Conservation (phyloP, 108 stramenopile genomes). For the Chaetoceros muelleri region DNA sequence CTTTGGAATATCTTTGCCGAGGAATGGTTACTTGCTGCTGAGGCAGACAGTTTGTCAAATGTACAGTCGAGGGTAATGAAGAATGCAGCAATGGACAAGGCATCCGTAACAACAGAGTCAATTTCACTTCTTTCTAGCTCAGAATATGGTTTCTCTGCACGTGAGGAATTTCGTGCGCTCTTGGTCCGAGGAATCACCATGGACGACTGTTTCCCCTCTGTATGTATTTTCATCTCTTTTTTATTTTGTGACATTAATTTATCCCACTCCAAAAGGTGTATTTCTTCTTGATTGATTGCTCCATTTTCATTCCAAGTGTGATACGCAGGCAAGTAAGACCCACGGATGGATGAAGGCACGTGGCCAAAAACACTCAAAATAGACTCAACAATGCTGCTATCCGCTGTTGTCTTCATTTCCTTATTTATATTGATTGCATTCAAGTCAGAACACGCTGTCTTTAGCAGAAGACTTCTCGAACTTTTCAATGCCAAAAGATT, state of each 20-base stretch:
- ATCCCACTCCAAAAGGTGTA: too few species aligned
- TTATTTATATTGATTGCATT: too few species aligned
- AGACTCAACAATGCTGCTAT: not conserved
- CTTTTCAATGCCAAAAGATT: conserved; percentile 29
- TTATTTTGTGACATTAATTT: too few species aligned
- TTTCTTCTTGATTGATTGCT: too few species aligned
- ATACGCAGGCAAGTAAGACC: not conserved
- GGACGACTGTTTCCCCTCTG: too few species aligned
- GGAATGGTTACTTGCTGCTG: conserved; percentile 7
- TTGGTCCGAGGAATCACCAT: too few species aligned
- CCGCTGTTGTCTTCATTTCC: not conserved
- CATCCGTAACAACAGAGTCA: conserved; percentile 12
- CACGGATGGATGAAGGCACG: not conserved
- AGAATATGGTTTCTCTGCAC: too few species aligned
- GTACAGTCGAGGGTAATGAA: conserved; percentile 49
- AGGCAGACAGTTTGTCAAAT: conserved; percentile 15
- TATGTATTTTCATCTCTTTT: too few species aligned
- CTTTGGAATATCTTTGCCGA: conserved; percentile 23
- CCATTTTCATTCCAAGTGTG: too few species aligned
- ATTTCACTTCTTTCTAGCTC: not conserved
- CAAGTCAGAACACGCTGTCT: too few species aligned
- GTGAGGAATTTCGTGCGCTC: too few species aligned
- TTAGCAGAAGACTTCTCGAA: conserved; percentile 18
- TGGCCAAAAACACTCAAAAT: not conserved
- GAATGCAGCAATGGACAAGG: conserved; percentile 32